These are phyloP conservation scores for Suhomyces tanzawaensis DNA, from an alignment of 805 yeast genomes.

Conservation along the genomic window DNA sequence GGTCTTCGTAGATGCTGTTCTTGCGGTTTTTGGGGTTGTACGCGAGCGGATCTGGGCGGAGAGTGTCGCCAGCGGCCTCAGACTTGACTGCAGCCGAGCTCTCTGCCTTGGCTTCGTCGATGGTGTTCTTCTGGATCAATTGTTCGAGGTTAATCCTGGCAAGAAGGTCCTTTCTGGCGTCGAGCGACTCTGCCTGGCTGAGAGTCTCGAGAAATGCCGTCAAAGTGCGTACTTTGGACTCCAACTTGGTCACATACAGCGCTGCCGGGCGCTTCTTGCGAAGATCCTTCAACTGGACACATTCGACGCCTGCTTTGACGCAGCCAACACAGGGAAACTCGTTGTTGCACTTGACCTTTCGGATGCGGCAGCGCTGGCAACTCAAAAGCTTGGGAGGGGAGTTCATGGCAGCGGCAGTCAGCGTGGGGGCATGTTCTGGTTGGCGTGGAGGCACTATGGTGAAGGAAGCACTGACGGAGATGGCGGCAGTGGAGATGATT, in stretches of 20 bases:
- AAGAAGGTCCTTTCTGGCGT: constrained; percentile 19
- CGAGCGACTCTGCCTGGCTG: constrained; percentile 15
- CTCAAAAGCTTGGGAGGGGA: constrained; percentile 17
- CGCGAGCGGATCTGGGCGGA: not conserved
- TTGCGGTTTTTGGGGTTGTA: not conserved
- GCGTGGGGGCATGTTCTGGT: too few species aligned
- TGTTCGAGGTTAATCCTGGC: constrained; percentile 18
- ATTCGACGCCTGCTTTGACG: constrained; percentile 39
- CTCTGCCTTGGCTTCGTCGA: not conserved
- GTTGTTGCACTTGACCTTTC: constrained; percentile 50
- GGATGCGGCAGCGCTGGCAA: constrained; percentile 42
- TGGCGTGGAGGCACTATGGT: too few species aligned
- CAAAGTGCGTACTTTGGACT: constrained; percentile 25
- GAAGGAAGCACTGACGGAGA: too few species aligned
- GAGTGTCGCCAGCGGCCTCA: not conserved
- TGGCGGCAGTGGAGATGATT: too few species aligned
- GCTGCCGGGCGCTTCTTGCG: constrained; percentile 51
- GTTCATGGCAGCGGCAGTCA: too few species aligned
- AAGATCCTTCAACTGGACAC: constrained; percentile 48
- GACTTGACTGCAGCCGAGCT: not conserved
- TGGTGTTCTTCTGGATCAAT: constrained; percentile 7
- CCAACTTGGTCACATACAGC: constrained; percentile 48
- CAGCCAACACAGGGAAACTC: constrained; percentile 51
- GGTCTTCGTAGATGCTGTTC: constrained; percentile 2
- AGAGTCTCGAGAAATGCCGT: constrained; percentile 24